Base-by-base conservation (phyloP, 1,139 yeast genomes). In the Scheffersomyces segobiensis region DNA sequence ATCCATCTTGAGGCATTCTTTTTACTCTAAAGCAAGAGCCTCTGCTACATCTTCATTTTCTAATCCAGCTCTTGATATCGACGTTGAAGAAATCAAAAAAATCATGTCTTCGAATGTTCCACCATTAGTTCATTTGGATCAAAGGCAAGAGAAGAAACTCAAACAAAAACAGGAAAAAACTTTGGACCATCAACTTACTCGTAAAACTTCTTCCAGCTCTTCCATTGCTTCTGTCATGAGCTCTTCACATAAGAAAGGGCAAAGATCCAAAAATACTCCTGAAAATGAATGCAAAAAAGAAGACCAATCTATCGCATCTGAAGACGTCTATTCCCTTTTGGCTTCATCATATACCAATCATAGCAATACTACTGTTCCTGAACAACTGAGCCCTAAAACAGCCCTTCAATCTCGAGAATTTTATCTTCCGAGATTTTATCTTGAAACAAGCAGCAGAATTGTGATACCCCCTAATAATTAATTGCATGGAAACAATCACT, bases 211-310 rank as follows among this genome's bases (percentile, higher is more conserved):
- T 32, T 10, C 42, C 2, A 32, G 42, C 42, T 32, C 72, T 1
- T 60, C 67, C 18, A 53, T 64, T 3, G 67, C 71, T 6, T 70
- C 73, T 2, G 63, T 69, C 3, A 68, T 68, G 71, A 70, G 72
- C 57, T 63, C 64, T 39, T 57, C 63, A 17, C 68, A 60, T 18
- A 21, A 49, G 26, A 20, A 32, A 8, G 52, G 26, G 17, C 42
- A 32, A 32, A 32, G 12, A 32, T 32, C 42, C 17, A 32, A 32
- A 12, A 17, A 32, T 14, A 17, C 42, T 32, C 42, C 3, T 32
- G 42, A 32, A 32, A 12, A 32, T 32, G 42, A 14, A 10, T n/a
- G 22, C 12, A 58, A 59, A 42, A 22, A 52, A 17, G 53, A 46
- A 20, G 51, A 18, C 48, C 50, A 32, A 20, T 24, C 24, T 22